Conservation (phyloP, 768 basidiomycete species). For the Podaxis carcinomalis region DNA sequence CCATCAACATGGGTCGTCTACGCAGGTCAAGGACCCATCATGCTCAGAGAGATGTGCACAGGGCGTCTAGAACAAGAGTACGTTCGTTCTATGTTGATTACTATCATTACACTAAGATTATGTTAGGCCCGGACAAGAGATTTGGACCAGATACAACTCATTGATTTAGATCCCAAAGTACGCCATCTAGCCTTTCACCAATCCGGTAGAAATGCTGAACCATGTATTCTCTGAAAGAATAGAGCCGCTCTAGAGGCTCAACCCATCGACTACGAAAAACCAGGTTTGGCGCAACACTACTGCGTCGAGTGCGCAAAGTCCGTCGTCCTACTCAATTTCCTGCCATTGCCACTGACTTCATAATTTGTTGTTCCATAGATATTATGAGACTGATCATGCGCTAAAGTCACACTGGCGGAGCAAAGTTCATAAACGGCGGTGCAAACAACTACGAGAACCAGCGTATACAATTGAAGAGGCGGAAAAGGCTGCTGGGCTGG, state of each 20-base stretch:
- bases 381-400: slow-evolving; percentile 82
- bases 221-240: slow-evolving; percentile 36
- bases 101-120: neutral
- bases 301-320: slow-evolving; percentile 95
- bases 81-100: slow-evolving; percentile 1
- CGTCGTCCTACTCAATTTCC: slow-evolving; percentile 21
- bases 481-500: slow-evolving; percentile 84
- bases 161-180: slow-evolving; percentile 84
- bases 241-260: slow-evolving; percentile 78
- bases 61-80: slow-evolving; percentile 83
- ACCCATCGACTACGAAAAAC: slow-evolving; percentile 81
- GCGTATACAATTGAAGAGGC: slow-evolving; percentile 93
- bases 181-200: slow-evolving; percentile 12
- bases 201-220: neutral
- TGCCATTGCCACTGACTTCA: neutral
- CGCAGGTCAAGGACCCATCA: slow-evolving; percentile 83
- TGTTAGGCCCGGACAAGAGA: slow-evolving; percentile 71
- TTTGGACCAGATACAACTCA: slow-evolving; percentile 89
- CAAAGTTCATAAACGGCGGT: slow-evolving; percentile 89
- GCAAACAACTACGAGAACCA: slow-evolving; percentile 77
- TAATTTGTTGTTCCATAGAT: slow-evolving; percentile 34
- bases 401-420: slow-evolving; percentile 80
- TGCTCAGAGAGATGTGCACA: slow-evolving; percentile 82
- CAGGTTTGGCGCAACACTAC: slow-evolving; percentile 92
- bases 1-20: slow-evolving; percentile 65